Percentiles rank a stretch among this genome's conserved stretches.
Conservation (phyloP, 2,329 filamentous ascomycete genomes). For the Colletotrichum salicis region DNA sequence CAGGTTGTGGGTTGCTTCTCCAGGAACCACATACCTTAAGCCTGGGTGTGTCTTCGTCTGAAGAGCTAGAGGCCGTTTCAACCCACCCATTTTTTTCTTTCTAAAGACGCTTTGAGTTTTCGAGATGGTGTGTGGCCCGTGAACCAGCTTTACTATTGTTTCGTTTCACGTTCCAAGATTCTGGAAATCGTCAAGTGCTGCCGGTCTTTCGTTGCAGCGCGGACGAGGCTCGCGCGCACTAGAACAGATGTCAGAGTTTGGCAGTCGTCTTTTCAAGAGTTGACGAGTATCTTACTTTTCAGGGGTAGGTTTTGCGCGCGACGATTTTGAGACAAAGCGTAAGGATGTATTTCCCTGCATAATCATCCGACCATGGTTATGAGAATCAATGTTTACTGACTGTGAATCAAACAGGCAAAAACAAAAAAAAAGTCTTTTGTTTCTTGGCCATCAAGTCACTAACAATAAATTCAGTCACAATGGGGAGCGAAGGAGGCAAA, state of each 20-base stretch:
- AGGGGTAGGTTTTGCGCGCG: neutral
- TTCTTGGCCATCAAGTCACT: too few relatives aligned
- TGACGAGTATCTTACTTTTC: neutral
- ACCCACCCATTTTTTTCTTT: constrained; percentile 1
- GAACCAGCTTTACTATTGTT: neutral
- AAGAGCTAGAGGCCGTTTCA: constrained; percentile 17
- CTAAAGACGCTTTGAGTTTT: constrained; percentile 6
- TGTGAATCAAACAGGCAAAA: too few relatives aligned
- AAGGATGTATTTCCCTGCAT: neutral
- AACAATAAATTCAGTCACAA: too few relatives aligned
- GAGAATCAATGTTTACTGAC: too few relatives aligned
- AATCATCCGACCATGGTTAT: neutral
- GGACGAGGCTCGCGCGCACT: neutral
- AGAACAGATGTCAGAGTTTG: neutral
- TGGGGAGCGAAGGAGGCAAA: too few relatives aligned
- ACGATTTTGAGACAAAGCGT: neutral
- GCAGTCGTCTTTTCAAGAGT: neutral
- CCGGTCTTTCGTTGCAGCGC: neutral
- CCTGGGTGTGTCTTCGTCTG: neutral
- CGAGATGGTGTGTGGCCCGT: constrained; percentile 9
- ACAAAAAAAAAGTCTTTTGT: too few relatives aligned
- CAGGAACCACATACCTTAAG: constrained; percentile 4
- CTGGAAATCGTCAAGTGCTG: neutral
- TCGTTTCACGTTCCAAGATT: constrained; percentile 22
- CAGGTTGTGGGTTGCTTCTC: neutral